Percentiles rank a stretch among this genome's conserved stretches.
Evolutionary conservation across 176 grass and related monocot genomes (phyloP).

Genomic region (Hordeum vulgare): DNA sequence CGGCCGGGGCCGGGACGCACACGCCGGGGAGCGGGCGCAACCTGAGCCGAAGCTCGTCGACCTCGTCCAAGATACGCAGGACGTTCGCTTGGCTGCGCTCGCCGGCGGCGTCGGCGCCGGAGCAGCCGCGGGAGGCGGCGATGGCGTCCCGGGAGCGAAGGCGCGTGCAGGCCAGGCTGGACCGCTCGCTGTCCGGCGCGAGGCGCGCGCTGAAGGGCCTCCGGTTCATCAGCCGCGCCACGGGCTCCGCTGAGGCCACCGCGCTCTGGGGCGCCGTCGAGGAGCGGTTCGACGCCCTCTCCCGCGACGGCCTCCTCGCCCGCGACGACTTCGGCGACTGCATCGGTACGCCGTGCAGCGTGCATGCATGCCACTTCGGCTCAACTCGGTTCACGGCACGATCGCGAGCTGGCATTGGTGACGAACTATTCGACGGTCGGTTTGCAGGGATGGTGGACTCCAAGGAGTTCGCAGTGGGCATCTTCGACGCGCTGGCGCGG

Average conservation of each 20-base stretch:
- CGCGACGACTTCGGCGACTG: constrained; percentile 91
- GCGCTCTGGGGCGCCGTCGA: constrained; percentile 63
- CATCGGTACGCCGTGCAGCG: constrained; percentile 33
- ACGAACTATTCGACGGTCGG: background rate
- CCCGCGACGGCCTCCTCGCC: constrained; percentile 63
- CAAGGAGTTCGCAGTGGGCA: constrained; percentile 83
- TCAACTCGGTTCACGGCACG: no score
- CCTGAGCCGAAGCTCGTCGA: constrained; percentile 69
- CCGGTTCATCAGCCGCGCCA: constrained; percentile 77
- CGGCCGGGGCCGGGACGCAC: background rate
- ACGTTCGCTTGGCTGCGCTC: constrained; percentile 84
- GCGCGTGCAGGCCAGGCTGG: constrained; percentile 48
- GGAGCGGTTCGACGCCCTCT: constrained; percentile 54
- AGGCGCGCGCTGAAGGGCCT: constrained; percentile 62
- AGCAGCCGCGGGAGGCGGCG: background rate
- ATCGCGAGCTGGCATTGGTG: background rate
- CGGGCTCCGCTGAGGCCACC: constrained; percentile 20
- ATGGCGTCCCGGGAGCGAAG: constrained; percentile 63
- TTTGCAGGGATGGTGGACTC: constrained; percentile 84
- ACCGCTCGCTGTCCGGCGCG: constrained; percentile 56
- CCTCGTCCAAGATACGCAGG: constrained; percentile 60
- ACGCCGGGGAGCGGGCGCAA: constrained; percentile 28
- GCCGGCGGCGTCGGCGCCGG: background rate
- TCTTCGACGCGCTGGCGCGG: constrained; percentile 86
- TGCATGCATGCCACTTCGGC: no score